A percentile compares a stretch with the other conserved stretches of the same genome.
These are phyloP conservation scores for Colletotrichum nymphaeae DNA, from an alignment of 2,329 filamentous ascomycete genomes.

Conservation along the genomic window DNA sequence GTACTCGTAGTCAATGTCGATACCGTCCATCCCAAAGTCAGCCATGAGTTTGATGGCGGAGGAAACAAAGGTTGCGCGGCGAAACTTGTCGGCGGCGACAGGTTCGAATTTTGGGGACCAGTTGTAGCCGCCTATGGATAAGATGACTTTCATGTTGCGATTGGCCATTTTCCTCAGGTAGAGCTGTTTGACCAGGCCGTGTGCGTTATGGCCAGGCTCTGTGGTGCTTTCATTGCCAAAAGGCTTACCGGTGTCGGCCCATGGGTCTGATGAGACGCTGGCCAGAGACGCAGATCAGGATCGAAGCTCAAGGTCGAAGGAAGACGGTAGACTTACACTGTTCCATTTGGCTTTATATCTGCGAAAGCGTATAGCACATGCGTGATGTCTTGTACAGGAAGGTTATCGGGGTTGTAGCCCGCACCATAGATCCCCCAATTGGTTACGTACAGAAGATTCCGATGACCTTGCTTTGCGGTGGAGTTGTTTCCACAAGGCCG, in stretches of 20 bases:
- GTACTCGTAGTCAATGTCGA: slow-evolving; percentile 57
- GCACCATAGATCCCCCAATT: slow-evolving; percentile 32
- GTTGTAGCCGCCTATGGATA: slow-evolving; percentile 88
- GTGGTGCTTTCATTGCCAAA: slow-evolving; percentile 13
- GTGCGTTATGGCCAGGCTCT: slow-evolving; percentile 72
- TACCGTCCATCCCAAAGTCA: slow-evolving; percentile 73
- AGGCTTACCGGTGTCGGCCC: slow-evolving; percentile 44
- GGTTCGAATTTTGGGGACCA: slow-evolving; percentile 81
- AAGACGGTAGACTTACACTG: slow-evolving; percentile 18
- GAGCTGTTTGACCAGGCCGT: slow-evolving; percentile 85
- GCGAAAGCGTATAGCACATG: slow-evolving; percentile 30
- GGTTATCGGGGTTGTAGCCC: slow-evolving; percentile 8
- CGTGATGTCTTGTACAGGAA: slow-evolving; percentile 12
- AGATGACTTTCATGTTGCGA: slow-evolving; percentile 79
- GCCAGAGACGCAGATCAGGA: neutral
- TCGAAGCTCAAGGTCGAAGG: neutral
- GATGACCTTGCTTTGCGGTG: neutral
- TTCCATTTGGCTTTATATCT: slow-evolving; percentile 21
- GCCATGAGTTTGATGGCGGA: slow-evolving; percentile 76
- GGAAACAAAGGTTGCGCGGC: slow-evolving; percentile 75
- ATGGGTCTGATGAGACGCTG: slow-evolving; percentile 44
- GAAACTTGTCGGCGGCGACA: slow-evolving; percentile 70
- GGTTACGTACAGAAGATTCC: slow-evolving; percentile 26
- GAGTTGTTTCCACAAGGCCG: neutral
- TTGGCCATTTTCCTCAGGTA: slow-evolving; percentile 82